Evolutionary conservation across 441 rosid species (phyloP).

Genomic region (Gossypium gossypioides): DNA sequence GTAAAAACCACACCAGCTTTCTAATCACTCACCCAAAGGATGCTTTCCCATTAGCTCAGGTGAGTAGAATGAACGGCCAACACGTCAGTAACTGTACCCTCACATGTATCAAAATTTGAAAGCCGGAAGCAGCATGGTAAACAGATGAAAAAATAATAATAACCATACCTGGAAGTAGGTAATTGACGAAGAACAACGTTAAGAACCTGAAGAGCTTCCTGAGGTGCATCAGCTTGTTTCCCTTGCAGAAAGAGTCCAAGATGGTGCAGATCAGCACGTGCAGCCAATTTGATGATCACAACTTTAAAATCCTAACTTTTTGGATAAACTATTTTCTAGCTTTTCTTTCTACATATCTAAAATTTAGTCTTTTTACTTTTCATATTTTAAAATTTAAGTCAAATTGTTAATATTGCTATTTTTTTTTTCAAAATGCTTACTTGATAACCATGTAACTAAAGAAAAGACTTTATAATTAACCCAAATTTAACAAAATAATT

Average conservation of each 20-base stretch:
- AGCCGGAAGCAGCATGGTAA: background rate
- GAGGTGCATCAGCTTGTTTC: constrained; percentile 85
- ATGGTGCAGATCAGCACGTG: constrained; percentile 86
- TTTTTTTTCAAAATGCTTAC: too few relatives aligned
- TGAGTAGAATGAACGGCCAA: constrained; percentile 82
- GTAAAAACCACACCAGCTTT: constrained; percentile 96
- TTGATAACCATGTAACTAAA: too few relatives aligned
- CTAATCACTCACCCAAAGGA: constrained; percentile 71
- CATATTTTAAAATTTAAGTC: too few relatives aligned
- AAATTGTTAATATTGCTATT: too few relatives aligned
- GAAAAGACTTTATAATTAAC: too few relatives aligned
- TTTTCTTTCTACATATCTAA: too few relatives aligned
- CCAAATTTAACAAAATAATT: too few relatives aligned
- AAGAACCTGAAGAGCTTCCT: constrained; percentile 89
- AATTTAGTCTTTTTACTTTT: too few relatives aligned
- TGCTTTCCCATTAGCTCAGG: constrained; percentile 63
- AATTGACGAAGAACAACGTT: constrained; percentile 90
- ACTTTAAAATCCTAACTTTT: constrained; percentile 40
- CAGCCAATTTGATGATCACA: constrained; percentile 75
- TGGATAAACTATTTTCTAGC: too few relatives aligned
- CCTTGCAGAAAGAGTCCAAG: constrained; percentile 77
- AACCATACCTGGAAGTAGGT: constrained; percentile 61
- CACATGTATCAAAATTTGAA: background rate
- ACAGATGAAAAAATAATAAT: constrained; percentile 4
- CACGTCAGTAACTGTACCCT: constrained; percentile 57